Percentiles rank a stretch among this genome's conserved stretches.
Evolutionary conservation across 768 basidiomycete genomes (phyloP).

Genomic region (Sistotremastrum suecicum): DNA sequence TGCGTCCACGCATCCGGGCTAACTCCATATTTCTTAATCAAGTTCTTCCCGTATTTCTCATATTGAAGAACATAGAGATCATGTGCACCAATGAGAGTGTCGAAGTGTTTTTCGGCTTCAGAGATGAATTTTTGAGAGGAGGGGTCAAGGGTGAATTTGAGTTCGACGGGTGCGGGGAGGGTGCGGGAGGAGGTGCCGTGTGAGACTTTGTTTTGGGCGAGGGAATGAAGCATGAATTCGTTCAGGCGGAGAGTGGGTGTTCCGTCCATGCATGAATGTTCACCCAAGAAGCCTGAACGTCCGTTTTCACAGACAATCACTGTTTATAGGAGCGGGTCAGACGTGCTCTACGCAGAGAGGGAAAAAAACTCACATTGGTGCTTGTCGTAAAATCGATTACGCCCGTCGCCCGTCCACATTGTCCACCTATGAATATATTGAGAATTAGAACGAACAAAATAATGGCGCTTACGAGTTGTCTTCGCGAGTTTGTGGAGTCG

Average conservation of each 20-base stretch:
- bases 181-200: slow-evolving; percentile 38
- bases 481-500: slow-evolving; percentile 66
- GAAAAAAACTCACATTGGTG: slow-evolving; percentile 60
- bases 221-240: slow-evolving; percentile 75
- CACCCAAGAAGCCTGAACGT: slow-evolving; percentile 83
- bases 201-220: slow-evolving; percentile 61
- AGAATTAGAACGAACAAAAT: no score
- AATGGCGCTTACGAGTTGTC: slow-evolving; percentile 33
- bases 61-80: slow-evolving; percentile 78
- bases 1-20: slow-evolving; percentile 95
- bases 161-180: slow-evolving; percentile 47
- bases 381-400: slow-evolving; percentile 93
- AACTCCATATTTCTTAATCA: slow-evolving; percentile 67
- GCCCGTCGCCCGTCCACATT: slow-evolving; percentile 82
- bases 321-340: slow-evolving; percentile 16
- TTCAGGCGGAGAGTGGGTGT: slow-evolving; percentile 92
- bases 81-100: slow-evolving; percentile 61
- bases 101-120: slow-evolving; percentile 53
- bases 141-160: slow-evolving; percentile 55
- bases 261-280: slow-evolving; percentile 86
- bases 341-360: neutral
- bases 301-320: slow-evolving; percentile 94
- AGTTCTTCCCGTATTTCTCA: slow-evolving; percentile 76
- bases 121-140: slow-evolving; percentile 37
- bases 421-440: slow-evolving; percentile 25